Base-by-base conservation (phyloP, 2,329 filamentous ascomycete species). In the Colletotrichum tamarilloi region DNA sequence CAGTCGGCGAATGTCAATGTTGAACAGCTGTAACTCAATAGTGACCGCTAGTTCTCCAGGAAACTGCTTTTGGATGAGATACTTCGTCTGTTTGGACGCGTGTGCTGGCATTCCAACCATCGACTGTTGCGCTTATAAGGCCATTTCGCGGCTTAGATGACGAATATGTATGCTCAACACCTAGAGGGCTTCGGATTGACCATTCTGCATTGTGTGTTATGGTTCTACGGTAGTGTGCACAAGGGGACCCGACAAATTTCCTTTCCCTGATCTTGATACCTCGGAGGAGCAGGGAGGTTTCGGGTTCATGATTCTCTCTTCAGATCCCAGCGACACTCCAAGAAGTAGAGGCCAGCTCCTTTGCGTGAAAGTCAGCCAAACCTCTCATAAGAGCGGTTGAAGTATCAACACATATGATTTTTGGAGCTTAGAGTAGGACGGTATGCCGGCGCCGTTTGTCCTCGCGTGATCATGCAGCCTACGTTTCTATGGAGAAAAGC, bases 391-490 rank as follows among this genome's bases (percentile, higher is more conserved):
- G 42, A 49, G 8, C 32, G 32, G 11, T 35, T 35, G 32, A 35
- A 35, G 11, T 35, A 35, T 35, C 32, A 35, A 35, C 11, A 35
- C 9, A 35, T 12, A 35, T 12, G 11, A 35, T 35, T 35, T 35
- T 35, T 4, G 32, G 11, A 11, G 32, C 9, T 35, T 35, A 5
- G 11, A 4, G 11, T 11, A 35, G 32, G 32, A 35, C 32, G 32
- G 32, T 35, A 12, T 12, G 22, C 57, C 57, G 49, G 49, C 62
- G 57, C 64, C 19, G 30, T 52, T 57, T 46, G 6, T 26, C 46
- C 55, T 62, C 67, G 55, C 71, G 71, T 60, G 35, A 71, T 56
- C 60, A 26, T 62, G 46, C 62, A 60, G 28, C 0, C 53, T 7
- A 59, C 4, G 58, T 24, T 59, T 24, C 30, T 30, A 55, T 32